These are phyloP conservation scores for Phytophthora colocasiae DNA, from an alignment of 352 stramenopile species.

Conservation along the genomic window DNA sequence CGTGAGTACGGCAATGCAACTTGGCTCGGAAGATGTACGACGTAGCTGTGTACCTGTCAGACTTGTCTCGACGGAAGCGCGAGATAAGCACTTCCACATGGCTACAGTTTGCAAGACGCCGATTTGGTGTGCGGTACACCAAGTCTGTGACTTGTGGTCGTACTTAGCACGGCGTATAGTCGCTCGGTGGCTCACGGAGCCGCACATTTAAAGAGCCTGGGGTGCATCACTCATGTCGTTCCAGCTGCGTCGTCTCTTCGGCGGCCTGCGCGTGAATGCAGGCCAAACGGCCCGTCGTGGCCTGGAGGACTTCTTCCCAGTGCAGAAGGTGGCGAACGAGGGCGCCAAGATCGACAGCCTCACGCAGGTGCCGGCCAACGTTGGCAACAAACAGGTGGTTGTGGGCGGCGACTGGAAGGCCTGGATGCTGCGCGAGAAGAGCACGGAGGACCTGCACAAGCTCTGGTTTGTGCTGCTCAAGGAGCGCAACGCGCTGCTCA, in stretches of 20 bases:
- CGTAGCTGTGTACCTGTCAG: too few relatives aligned
- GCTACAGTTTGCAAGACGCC: too few relatives aligned
- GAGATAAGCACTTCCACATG: too few relatives aligned
- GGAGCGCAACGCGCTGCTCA: conserved; percentile 97
- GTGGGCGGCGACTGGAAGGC: conserved; percentile 95
- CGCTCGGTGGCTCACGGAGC: conserved; percentile 2
- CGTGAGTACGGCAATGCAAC: too few relatives aligned
- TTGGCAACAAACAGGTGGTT: conserved; percentile 63
- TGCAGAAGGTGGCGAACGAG: conserved; percentile 58
- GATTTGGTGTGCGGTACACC: too few relatives aligned
- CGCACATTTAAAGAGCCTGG: conserved; percentile 12
- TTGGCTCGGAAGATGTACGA: too few relatives aligned
- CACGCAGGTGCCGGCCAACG: conserved; percentile 67
- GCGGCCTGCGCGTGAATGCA: conserved; percentile 55
- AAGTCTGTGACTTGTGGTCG: conserved; percentile 1
- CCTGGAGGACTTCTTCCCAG: conserved; percentile 80
- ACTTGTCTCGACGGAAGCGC: too few relatives aligned
- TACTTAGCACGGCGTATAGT: neutral
- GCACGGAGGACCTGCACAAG: conserved; percentile 98
- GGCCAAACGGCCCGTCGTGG: conserved; percentile 52
- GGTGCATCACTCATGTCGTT: conserved; percentile 48
- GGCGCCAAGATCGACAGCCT: conserved; percentile 57
- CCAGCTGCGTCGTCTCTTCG: conserved; percentile 76
- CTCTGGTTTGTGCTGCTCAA: conserved; percentile 98
- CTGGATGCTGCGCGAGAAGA: conserved; percentile 97